phyloP scores from a whole-genome alignment of 2,329 filamentous ascomycete species.

The Pseudopyricularia javanii region DNA sequence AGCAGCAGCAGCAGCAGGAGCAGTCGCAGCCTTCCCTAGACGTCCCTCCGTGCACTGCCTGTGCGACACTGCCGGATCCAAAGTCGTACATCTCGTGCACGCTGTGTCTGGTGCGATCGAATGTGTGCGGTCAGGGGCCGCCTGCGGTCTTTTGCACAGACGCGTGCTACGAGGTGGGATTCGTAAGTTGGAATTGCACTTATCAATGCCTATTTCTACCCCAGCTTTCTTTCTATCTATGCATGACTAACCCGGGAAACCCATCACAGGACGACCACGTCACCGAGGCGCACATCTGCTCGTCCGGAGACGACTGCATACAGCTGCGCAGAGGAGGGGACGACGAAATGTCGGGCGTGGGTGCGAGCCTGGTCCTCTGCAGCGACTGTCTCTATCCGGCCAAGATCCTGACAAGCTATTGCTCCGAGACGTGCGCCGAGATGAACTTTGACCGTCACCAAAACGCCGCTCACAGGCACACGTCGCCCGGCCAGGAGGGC shows the following conservation, averaged over 20 bases:
- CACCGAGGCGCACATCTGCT: constrained; percentile 12
- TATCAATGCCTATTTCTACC: background rate
- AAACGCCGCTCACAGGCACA: constrained; percentile 5
- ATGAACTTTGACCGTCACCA: constrained; percentile 19
- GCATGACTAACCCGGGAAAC: background rate
- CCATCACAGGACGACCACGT: constrained; percentile 10
- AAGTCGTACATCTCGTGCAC: constrained; percentile 12
- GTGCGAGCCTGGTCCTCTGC: constrained; percentile 13
- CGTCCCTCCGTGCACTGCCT: constrained; percentile 13
- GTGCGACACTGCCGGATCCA: constrained; percentile 8
- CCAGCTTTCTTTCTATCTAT: constrained; percentile 5
- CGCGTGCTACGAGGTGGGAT: constrained; percentile 11
- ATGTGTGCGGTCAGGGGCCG: constrained; percentile 7
- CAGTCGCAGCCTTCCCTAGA: constrained; percentile 1
- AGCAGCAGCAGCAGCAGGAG: background rate
- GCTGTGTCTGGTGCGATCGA: constrained; percentile 14
- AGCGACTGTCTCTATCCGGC: constrained; percentile 17
- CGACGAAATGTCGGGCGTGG: constrained; percentile 8
- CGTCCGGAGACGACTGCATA: constrained; percentile 12
- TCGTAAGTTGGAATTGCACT: background rate
- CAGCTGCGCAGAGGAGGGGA: constrained; percentile 10
- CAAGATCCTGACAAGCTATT: constrained; percentile 16
- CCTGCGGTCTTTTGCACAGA: constrained; percentile 15
- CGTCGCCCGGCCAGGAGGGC: background rate
- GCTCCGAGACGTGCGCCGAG: constrained; percentile 16